phyloP scores from a whole-genome alignment of 768 basidiomycete genomes.

The Lepiota brunneoincarnata region DNA sequence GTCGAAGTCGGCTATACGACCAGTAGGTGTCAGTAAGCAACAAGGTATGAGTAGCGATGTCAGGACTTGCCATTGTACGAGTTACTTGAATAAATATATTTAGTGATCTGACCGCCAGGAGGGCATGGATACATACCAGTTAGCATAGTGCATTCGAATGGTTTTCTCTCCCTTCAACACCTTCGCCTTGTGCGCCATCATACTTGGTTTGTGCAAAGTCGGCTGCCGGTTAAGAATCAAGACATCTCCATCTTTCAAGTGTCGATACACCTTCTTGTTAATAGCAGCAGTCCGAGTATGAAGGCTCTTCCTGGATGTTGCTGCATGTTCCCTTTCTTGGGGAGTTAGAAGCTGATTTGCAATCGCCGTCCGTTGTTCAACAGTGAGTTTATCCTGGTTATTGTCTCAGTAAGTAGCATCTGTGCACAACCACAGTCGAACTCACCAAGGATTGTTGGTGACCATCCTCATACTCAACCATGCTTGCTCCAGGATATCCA shows the following conservation, averaged over 20 bases:
- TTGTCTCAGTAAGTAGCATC: neutral
- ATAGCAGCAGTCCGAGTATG: conserved; percentile 75
- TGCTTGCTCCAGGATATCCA: conserved; percentile 87
- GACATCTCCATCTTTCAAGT: conserved; percentile 92
- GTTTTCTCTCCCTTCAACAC: conserved; percentile 96
- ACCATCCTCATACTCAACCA: conserved; percentile 96
- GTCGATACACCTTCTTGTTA: conserved; percentile 98
- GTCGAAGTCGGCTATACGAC: conserved; percentile 25
- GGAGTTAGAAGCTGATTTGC: conserved; percentile 95
- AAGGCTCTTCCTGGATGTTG: conserved; percentile 50
- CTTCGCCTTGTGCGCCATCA: conserved; percentile 97
- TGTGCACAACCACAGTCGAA: neutral
- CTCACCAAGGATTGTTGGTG: conserved; percentile 78
- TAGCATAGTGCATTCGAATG: conserved; percentile 99
- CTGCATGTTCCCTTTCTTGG: conserved; percentile 64
- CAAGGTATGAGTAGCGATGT: neutral
- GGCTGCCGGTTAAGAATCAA: conserved; percentile 97
- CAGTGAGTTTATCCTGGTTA: conserved; percentile 73
- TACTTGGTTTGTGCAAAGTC: conserved; percentile 97
- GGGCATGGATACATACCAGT: conserved; percentile 63
- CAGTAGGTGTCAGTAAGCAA: conserved; percentile 17
- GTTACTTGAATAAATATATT: conserved; percentile 55
- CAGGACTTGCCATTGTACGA: conserved; percentile 84
- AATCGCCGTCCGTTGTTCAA: conserved; percentile 90
- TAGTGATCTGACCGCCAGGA: conserved; percentile 5